These are phyloP conservation scores for Xylaria sp. DNA, from an alignment of 2,329 filamentous ascomycete species.

Conservation along the genomic window DNA sequence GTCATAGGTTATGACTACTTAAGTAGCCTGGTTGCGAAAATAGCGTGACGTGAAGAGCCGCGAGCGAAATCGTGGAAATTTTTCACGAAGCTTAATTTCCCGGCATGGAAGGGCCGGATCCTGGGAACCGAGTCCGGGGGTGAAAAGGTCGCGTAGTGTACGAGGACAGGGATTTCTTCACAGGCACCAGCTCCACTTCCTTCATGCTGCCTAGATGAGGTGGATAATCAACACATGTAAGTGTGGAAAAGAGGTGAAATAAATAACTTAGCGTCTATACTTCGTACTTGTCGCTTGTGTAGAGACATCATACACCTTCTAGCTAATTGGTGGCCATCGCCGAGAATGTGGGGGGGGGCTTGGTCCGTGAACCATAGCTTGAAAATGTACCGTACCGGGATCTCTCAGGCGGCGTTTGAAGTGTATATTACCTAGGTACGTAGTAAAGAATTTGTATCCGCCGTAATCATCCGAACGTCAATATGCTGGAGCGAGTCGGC, in stretches of 20 bases:
- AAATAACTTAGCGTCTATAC: not conserved
- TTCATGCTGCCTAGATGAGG: conserved; percentile 4
- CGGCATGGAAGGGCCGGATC: conserved; percentile 24
- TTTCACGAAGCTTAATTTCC: conserved; percentile 32
- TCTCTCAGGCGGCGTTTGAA: not conserved
- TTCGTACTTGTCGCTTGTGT: no score
- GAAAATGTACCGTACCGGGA: not conserved
- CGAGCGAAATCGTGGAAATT: conserved; percentile 10
- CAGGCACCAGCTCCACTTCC: conserved; percentile 23
- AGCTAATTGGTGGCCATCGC: not conserved
- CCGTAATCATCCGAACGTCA: not conserved
- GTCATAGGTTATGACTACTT: not conserved
- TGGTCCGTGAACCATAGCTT: not conserved
- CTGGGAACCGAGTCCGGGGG: conserved; percentile 17
- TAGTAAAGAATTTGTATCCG: no score
- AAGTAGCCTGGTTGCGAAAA: not conserved
- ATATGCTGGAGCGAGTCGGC: not conserved
- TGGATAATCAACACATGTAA: not conserved
- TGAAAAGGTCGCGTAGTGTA: not conserved
- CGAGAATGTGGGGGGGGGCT: not conserved
- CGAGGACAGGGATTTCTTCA: conserved; percentile 6
- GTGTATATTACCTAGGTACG: no score
- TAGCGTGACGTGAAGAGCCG: not conserved
- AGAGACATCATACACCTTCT: no score
- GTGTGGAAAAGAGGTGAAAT: not conserved